phyloP scores from a whole-genome alignment of 1,284 basidiomycete genomes.

The Microbotryum violaceum region DNA sequence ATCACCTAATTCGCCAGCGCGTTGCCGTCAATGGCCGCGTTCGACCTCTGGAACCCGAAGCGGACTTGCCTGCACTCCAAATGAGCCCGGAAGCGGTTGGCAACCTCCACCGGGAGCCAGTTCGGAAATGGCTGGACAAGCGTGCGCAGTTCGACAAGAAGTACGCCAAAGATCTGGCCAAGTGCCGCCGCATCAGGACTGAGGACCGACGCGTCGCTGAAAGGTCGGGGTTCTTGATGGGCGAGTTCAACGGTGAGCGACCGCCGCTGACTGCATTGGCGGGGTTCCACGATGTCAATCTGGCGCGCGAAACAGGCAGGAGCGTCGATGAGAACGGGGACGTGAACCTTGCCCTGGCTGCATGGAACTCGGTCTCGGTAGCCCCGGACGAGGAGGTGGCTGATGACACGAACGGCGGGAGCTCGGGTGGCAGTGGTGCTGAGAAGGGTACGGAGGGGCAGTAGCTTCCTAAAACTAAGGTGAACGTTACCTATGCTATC shows the following conservation, averaged over 20 bases:
- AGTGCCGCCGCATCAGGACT: slow-evolving; percentile 35
- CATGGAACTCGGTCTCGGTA: slow-evolving; percentile 15
- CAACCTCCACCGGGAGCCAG: slow-evolving; percentile 49
- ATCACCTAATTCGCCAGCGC: slow-evolving; percentile 73
- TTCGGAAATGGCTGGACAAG: slow-evolving; percentile 50
- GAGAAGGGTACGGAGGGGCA: too few relatives aligned
- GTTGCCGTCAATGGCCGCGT: slow-evolving; percentile 68
- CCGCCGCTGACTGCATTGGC: slow-evolving; percentile 59
- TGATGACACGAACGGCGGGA: slow-evolving; percentile 8
- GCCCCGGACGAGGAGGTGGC: slow-evolving; percentile 22
- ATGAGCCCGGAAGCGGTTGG: slow-evolving; percentile 55
- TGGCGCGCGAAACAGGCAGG: slow-evolving; percentile 38
- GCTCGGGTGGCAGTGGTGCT: background rate
- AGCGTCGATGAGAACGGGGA: slow-evolving; percentile 27
- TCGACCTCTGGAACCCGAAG: slow-evolving; percentile 65
- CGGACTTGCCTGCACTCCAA: slow-evolving; percentile 57
- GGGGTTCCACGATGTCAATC: slow-evolving; percentile 34
- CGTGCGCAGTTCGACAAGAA: slow-evolving; percentile 54
- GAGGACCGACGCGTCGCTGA: slow-evolving; percentile 10
- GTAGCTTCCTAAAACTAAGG: too few relatives aligned
- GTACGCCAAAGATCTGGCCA: slow-evolving; percentile 41
- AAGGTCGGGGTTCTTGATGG: slow-evolving; percentile 7
- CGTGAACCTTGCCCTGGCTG: slow-evolving; percentile 18
- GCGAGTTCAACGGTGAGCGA: slow-evolving; percentile 58
- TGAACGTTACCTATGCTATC: too few relatives aligned